Conservation (phyloP, 1,284 basidiomycete species). For the Papiliotrema flavescens region DNA sequence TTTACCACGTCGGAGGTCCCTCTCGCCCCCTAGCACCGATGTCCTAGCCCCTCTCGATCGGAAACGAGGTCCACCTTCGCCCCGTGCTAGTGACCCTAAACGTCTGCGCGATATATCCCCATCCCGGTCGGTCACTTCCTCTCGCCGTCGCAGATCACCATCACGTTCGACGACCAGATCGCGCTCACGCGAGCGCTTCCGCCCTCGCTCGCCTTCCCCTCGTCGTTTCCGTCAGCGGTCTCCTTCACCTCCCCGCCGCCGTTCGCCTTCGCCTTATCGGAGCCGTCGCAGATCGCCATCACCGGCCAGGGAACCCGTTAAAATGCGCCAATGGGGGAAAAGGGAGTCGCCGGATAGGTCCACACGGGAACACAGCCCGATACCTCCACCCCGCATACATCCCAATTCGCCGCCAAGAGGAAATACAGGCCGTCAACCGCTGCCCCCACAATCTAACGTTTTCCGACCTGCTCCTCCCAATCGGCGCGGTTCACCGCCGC, state of each 20-base stretch:
- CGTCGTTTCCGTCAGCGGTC: neutral
- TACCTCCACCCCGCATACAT: slow-evolving; percentile 4
- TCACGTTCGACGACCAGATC: slow-evolving; percentile 1
- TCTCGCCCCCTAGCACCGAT: neutral
- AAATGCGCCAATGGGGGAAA: neutral
- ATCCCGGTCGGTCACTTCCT: slow-evolving; percentile 6
- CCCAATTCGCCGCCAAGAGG: too few species aligned
- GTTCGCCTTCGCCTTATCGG: neutral
- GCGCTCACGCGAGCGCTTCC: neutral
- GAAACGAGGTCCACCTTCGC: neutral
- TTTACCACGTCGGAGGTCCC: neutral
- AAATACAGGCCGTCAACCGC: too few species aligned
- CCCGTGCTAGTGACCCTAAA: slow-evolving; percentile 10
- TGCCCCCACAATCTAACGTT: too few species aligned
- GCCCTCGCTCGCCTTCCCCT: neutral
- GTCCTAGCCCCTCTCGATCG: neutral
- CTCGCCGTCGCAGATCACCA: slow-evolving; percentile 5
- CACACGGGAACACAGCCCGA: slow-evolving; percentile 5
- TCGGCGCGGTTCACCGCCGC: neutral
- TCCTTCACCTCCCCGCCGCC: slow-evolving; percentile 6
- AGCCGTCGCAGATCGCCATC: neutral
- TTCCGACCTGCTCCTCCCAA: neutral
- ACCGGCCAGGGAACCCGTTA: neutral
- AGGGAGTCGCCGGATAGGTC: neutral
- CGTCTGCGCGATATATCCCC: slow-evolving; percentile 6